Evolutionary conservation across 2,329 filamentous ascomycete genomes (phyloP), one percentile per base, ranked within the genome.

Genomic region (Colletotrichum liaoningense): DNA sequence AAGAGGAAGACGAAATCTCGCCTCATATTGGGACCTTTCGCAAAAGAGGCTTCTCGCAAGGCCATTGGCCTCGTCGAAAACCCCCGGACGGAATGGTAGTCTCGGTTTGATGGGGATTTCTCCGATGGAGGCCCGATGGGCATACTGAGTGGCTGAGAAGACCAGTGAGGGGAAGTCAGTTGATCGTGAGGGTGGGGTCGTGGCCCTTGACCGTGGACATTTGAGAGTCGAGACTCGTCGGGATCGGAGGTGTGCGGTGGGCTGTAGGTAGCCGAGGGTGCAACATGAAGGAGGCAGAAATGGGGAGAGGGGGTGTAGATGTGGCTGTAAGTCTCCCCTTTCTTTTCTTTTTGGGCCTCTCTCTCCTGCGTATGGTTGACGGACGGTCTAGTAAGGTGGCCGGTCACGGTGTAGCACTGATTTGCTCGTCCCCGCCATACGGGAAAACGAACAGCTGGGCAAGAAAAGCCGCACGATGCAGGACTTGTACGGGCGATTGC

Each of bases 161-260:
- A 67, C 56, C 42, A 54, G 63, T 57, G 72, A 72, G 74, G 72
- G 72, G 59, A 56, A 68, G 69, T 75, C 74, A 65, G 72, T 75
- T 75, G 72, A 74, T 42, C 24, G 38, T 57, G 65, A 67, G 66
- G 68, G 72, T 69, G 68, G 74, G 62, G 68, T 55, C 63, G n/a
- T 28, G 63, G 63, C 52, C 57, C 52, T 67, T 64, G 70, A 56
- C 69, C 54, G 24, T 52, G 49, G 63, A 19, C 46, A 60, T 63
- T 49, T 46, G 69, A 69, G 69, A 63, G 60, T 72, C 54, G 69
- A 73, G 69, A 63, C 67, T 72, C 38, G 77, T 75, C 71, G 75
- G 72, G 22, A 69, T 72, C 7, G 72, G 75, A 30, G 63, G 71
- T 55, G 30, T n/a, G 42, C 26, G 55, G 59, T 70, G 60, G 60